A percentile compares a stretch with the other conserved stretches of the same genome.
These are phyloP conservation scores for Potentilla sterilis DNA, from an alignment of 306 rosid genomes.

Conservation along the genomic window DNA sequence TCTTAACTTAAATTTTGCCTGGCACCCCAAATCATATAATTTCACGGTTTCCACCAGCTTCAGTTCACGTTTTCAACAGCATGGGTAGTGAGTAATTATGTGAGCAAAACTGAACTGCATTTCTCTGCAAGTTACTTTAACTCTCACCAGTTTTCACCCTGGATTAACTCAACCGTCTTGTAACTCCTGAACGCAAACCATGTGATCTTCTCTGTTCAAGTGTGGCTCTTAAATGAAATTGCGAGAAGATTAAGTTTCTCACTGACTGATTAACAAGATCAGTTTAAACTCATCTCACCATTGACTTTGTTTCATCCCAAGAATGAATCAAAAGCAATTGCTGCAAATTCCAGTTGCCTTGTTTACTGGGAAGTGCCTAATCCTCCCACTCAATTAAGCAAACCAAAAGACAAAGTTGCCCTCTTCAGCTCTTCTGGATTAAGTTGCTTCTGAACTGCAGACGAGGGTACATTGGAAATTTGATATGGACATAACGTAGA, in stretches of 20 bases:
- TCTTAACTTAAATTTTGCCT: not conserved
- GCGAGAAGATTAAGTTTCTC: not conserved
- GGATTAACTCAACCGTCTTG: not conserved
- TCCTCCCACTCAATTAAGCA: not conserved
- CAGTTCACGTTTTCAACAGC: not conserved
- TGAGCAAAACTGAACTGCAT: not conserved
- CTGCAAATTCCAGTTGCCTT: not conserved
- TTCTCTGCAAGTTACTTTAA: constrained; percentile 2
- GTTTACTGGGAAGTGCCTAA: not conserved
- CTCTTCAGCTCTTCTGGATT: not conserved
- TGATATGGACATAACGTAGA: not conserved
- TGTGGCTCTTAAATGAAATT: not conserved
- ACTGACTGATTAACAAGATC: not conserved
- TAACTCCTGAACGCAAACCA: not conserved
- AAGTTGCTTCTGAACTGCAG: not conserved
- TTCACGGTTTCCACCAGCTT: not conserved
- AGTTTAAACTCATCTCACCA: not conserved
- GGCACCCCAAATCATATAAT: not conserved
- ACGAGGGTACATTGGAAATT: not conserved
- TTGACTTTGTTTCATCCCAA: not conserved
- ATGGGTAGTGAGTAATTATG: not conserved
- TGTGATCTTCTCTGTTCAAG: not conserved
- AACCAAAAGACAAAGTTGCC: not conserved
- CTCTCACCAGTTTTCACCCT: not conserved
- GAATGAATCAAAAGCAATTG: not conserved